Percentiles rank a stretch among this genome's conserved stretches.
phyloP scores from a whole-genome alignment of 805 yeast species.

The Yarrowia sp. region DNA sequence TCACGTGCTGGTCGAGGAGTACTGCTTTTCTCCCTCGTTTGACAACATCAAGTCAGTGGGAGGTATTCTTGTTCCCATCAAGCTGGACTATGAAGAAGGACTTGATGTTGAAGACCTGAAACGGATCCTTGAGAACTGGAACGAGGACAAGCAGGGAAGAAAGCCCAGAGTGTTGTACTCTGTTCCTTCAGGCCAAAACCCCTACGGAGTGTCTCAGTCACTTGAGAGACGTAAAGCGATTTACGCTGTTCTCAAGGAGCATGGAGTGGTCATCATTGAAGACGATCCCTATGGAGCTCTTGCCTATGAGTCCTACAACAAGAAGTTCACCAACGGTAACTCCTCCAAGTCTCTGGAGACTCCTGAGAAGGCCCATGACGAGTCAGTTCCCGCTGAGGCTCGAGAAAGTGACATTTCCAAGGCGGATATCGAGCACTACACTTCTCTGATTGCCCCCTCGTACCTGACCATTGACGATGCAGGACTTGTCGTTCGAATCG shows the following conservation, averaged over 20 bases:
- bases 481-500: slow-evolving; percentile 79
- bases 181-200: slow-evolving; percentile 85
- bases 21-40: slow-evolving; percentile 75
- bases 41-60: slow-evolving; percentile 71
- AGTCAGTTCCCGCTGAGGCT: not conserved
- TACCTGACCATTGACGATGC: slow-evolving; percentile 73
- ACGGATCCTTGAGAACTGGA: slow-evolving; percentile 65
- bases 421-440: slow-evolving; percentile 53
- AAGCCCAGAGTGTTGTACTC: slow-evolving; percentile 60
- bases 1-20: slow-evolving; percentile 74
- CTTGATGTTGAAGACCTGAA: slow-evolving; percentile 65
- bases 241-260: slow-evolving; percentile 67
- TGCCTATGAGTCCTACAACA: slow-evolving; percentile 56
- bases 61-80: slow-evolving; percentile 67
- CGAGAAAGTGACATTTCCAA: slow-evolving; percentile 48
- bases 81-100: slow-evolving; percentile 67
- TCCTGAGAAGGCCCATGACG: slow-evolving; percentile 16
- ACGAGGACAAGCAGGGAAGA: slow-evolving; percentile 51
- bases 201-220: slow-evolving; percentile 75
- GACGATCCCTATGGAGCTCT: slow-evolving; percentile 88
- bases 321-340: not conserved
- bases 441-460: slow-evolving; percentile 63
- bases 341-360: not conserved
- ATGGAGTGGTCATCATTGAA: slow-evolving; percentile 74
- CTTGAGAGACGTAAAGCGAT: slow-evolving; percentile 63